Conservation (phyloP, 305 asterid species). For the Ilex paraguariensis region DNA sequence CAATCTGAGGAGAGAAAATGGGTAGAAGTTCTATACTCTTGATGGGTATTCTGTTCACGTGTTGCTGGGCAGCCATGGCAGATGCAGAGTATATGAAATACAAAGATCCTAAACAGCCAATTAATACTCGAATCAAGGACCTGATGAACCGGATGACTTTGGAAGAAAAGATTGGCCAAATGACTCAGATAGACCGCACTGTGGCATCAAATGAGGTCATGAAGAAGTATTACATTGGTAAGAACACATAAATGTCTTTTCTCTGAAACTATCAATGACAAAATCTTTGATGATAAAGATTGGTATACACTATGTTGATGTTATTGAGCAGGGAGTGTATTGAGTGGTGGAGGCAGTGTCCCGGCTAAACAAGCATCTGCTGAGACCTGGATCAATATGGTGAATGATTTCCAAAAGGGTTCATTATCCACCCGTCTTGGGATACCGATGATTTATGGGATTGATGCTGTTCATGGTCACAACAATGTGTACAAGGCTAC, state of each 20-base stretch:
- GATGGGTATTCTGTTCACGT: slow-evolving; percentile 15
- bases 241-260: background rate
- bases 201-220: slow-evolving; percentile 44
- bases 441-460: slow-evolving; percentile 55
- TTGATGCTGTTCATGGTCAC: slow-evolving; percentile 54
- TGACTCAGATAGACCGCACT: slow-evolving; percentile 54
- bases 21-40: background rate
- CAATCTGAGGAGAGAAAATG: background rate
- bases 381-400: slow-evolving; percentile 44
- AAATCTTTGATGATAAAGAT: background rate
- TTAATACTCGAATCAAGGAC: slow-evolving; percentile 35
- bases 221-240: slow-evolving; percentile 51
- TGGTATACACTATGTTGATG: background rate
- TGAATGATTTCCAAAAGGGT: slow-evolving; percentile 36
- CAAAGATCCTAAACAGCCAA: slow-evolving; percentile 43
- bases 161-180: slow-evolving; percentile 63
- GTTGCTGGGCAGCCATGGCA: slow-evolving; percentile 17
- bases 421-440: slow-evolving; percentile 42
- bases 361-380: slow-evolving; percentile 36
- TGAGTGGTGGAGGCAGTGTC: slow-evolving; percentile 51
- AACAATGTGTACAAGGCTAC: slow-evolving; percentile 45
- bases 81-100: slow-evolving; percentile 31
- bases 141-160: slow-evolving; percentile 49
- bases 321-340: slow-evolving; percentile 36
- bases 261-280: too few relatives aligned